Evolutionary conservation across 2,329 filamentous ascomycete species (phyloP), one percentile per base, ranked within the genome.

Genomic region (Pleochaeta shiraiana): DNA sequence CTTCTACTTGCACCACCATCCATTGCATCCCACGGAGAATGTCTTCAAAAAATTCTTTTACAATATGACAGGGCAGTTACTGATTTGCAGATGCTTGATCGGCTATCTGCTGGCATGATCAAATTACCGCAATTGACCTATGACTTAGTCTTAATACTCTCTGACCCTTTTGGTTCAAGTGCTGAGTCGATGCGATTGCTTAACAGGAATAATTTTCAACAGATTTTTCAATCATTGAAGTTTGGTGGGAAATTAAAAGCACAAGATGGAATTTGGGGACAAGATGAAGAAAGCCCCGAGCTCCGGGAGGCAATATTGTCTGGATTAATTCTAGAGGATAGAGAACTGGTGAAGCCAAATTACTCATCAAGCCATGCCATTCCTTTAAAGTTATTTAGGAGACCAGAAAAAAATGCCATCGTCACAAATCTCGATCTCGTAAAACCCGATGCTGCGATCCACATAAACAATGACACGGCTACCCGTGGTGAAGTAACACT

Each of bases 51-150:
- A 69, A 79, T 93, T 67, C 82, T 95, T 71, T 79, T 83, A 66
- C 78, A 83, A 65, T 84, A 89, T 77, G 84, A 93, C 74, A 86
- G 90, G 72, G 77, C 80, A 68, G 78, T 81, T 57, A 92, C 90
- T 67, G 93, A 98, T 73, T 80, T 98, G 64, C 93, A 97, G 75
- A 98, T 98, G 93, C 87, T 98, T 67, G 93, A 98, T 77, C 89
- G 93, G 63, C 82, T 98, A 47, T 84, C 88, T 1, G 82, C 88
- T 39, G 90, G 90, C 67, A 79, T 95, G 43, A 88, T 93, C 65
- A 78, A 84, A 7, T 83, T 98, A 0, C 87, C 91, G 0, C 70
- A 81, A 64, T 77, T 82, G 61, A 87, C 88, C 64, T 98, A 98
- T 78, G 88, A 95, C 73, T 76, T 87, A 53, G 82, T 97, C 53